These are phyloP conservation scores for Ascomycota sp. DNA, from an alignment of 2,329 filamentous ascomycete species.

Conservation along the genomic window DNA sequence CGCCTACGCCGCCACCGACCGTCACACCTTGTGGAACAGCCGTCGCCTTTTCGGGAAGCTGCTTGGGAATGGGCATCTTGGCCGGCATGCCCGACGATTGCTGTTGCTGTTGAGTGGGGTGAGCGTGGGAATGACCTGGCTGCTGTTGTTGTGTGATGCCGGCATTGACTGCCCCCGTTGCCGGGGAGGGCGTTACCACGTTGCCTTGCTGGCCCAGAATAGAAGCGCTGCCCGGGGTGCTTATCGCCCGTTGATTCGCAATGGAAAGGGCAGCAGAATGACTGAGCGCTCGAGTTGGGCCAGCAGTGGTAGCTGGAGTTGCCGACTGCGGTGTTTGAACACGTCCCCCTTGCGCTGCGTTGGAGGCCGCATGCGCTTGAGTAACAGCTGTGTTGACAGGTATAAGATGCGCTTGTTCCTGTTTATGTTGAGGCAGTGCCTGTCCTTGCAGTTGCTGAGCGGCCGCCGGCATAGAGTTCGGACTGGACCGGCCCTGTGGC, in stretches of 20 bases:
- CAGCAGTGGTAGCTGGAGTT: slow-evolving; percentile 14
- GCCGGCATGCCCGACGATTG: slow-evolving; percentile 18
- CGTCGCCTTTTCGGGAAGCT: slow-evolving; percentile 45
- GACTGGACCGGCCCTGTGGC: slow-evolving; percentile 8
- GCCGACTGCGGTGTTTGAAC: slow-evolving; percentile 28
- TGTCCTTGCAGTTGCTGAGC: slow-evolving; percentile 8
- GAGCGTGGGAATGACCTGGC: slow-evolving; percentile 5
- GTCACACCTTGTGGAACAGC: slow-evolving; percentile 53
- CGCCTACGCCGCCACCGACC: slow-evolving; percentile 39
- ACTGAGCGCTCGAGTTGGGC: slow-evolving; percentile 21
- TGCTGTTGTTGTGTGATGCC: slow-evolving; percentile 9
- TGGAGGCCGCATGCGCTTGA: slow-evolving; percentile 20
- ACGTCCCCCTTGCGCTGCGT: slow-evolving; percentile 25
- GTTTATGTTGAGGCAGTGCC: slow-evolving; percentile 6
- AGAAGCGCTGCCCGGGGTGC: slow-evolving; percentile 13
- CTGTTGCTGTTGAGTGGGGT: slow-evolving; percentile 14
- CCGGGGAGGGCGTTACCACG: slow-evolving; percentile 10
- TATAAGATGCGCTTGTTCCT: slow-evolving; percentile 16
- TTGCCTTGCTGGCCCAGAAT: slow-evolving; percentile 11
- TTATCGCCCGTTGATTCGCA: slow-evolving; percentile 21
- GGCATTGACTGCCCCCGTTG: slow-evolving; percentile 10
- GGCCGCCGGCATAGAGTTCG: slow-evolving; percentile 7
- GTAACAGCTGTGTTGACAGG: slow-evolving; percentile 27
- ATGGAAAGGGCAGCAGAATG: slow-evolving; percentile 29
- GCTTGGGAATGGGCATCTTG: slow-evolving; percentile 71